Percentiles rank a stretch among this genome's conserved stretches.
Evolutionary conservation across 2,329 filamentous ascomycete genomes (phyloP).

Genomic region (Hymenoscyphus albidus): DNA sequence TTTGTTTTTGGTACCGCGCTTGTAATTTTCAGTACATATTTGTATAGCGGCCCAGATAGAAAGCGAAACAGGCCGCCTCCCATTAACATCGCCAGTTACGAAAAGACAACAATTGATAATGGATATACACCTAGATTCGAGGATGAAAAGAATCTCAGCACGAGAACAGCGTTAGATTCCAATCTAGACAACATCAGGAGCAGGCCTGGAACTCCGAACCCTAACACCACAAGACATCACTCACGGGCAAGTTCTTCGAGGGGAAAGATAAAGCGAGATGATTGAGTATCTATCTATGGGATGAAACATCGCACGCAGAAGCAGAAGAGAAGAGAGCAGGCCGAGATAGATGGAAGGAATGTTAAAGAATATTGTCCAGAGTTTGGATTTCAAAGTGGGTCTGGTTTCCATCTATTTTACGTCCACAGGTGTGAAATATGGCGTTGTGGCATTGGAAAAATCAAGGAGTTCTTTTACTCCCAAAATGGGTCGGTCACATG

Average conservation of each 20-base stretch:
- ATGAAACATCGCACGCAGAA: neutral
- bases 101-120: slow-evolving; percentile 53
- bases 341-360: slow-evolving; percentile 1
- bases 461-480: neutral
- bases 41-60: slow-evolving; percentile 70
- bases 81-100: slow-evolving; percentile 67
- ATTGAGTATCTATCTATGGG: slow-evolving; percentile 25
- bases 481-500: neutral
- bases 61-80: slow-evolving; percentile 58
- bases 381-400: neutral
- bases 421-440: neutral
- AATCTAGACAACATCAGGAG: slow-evolving; percentile 35
- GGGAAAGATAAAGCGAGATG: slow-evolving; percentile 38
- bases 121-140: slow-evolving; percentile 34
- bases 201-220: slow-evolving; percentile 50
- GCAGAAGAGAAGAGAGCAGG: slow-evolving; percentile 9
- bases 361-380: neutral
- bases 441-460: neutral
- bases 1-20: slow-evolving; percentile 76
- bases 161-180: slow-evolving; percentile 31
- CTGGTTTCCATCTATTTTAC: neutral
- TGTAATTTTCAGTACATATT: slow-evolving; percentile 77
- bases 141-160: slow-evolving; percentile 22
- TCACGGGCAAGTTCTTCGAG: slow-evolving; percentile 39
- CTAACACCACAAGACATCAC: slow-evolving; percentile 46